A percentile compares a stretch with the other conserved stretches of the same genome.
Conservation (phyloP, 345 rosid species). For the Melaleuca alternifolia region DNA sequence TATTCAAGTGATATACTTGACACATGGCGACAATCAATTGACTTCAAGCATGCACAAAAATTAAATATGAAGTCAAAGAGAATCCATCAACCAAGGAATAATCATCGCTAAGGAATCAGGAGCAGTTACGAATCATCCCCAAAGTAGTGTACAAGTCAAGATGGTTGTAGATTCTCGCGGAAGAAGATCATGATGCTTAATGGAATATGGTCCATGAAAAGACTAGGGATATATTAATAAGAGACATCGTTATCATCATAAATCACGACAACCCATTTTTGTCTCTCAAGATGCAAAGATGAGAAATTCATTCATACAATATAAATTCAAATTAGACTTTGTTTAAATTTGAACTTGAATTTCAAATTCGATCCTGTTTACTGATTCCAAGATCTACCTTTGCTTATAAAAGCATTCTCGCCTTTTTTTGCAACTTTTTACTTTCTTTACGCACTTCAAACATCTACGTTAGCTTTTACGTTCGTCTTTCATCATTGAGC, state of each 20-base stretch:
- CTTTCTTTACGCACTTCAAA: not conserved
- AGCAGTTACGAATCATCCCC: not conserved
- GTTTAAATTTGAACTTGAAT: not conserved
- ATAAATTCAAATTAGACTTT: not conserved
- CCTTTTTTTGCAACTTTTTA: not conserved
- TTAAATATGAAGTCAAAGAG: not conserved
- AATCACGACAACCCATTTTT: not conserved
- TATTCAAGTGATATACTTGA: not conserved
- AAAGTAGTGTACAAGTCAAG: not conserved
- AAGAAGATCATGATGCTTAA: not conserved
- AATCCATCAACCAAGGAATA: not conserved
- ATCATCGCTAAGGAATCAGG: not conserved
- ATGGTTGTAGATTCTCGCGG: not conserved
- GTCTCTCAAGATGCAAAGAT: not conserved
- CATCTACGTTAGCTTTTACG: not conserved
- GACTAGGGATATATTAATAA: not conserved
- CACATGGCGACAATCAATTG: not conserved
- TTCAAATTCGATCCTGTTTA: not conserved
- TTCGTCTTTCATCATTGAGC: not conserved
- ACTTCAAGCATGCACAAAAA: not conserved
- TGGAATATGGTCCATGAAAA: not conserved
- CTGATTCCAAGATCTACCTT: not conserved
- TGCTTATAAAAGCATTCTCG: not conserved
- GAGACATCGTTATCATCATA: not conserved
- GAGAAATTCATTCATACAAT: not conserved